Evolutionary conservation across 495 filamentous ascomycete species (phyloP), one percentile per base, ranked within the genome.

Genomic region (Apodospora peruviana): DNA sequence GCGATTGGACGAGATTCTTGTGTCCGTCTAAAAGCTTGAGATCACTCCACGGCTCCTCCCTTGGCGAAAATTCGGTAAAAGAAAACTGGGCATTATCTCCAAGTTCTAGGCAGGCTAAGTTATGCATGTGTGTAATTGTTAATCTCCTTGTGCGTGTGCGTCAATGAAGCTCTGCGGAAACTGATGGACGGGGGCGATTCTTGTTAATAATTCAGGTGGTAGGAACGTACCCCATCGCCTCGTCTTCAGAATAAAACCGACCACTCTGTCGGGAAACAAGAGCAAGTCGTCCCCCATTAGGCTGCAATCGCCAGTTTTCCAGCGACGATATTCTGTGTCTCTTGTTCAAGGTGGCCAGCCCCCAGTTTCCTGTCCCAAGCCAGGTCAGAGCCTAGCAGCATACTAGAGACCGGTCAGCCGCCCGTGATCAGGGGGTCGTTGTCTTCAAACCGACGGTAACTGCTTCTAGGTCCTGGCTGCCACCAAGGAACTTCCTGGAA

Each of bases 401-500:
- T n/a, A n/a, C n/a, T n/a, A n/a, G n/a, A n/a, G n/a, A n/a, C n/a
- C n/a, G n/a, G n/a, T n/a, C n/a, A n/a, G n/a, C n/a, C n/a, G n/a
- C n/a, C n/a, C n/a, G n/a, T n/a, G n/a, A n/a, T n/a, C n/a, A n/a
- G n/a, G n/a, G n/a, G n/a, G n/a, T n/a, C n/a, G n/a, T n/a, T n/a
- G n/a, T n/a, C n/a, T n/a, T n/a, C n/a, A n/a, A n/a, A n/a, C n/a
- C n/a, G n/a, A n/a, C n/a, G n/a, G n/a, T n/a, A n/a, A n/a, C n/a
- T n/a, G n/a, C n/a, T n/a, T n/a, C n/a, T n/a, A n/a, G n/a, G n/a
- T n/a, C n/a, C 37, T 10, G 37, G 37, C 16, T n/a, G 8, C 37
- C 37, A 40, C 37, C 37, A 40, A n/a, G 37, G 37, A 5, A 40
- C 18, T n/a, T 40, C 37, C 37, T 40, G 37, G 17, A 40, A n/a